Conservation (phyloP, 495 filamentous ascomycete species). For the Aspergillus wentii region DNA sequence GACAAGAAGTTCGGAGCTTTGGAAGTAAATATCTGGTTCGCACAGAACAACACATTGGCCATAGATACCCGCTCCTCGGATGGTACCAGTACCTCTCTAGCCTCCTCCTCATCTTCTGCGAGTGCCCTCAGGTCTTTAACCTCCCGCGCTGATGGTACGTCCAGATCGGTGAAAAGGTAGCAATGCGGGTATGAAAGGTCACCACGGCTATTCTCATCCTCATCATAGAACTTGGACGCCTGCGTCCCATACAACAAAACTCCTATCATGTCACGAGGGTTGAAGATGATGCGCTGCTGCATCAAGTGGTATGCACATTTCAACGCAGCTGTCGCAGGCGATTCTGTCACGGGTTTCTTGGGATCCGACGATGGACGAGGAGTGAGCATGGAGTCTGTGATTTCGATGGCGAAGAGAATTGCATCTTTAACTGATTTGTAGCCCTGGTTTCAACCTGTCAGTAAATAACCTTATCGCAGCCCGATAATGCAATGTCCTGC, state of each 20-base stretch:
- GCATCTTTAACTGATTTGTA: constrained; percentile 95
- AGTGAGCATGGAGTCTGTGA: constrained; percentile 84
- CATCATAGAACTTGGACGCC: constrained; percentile 73
- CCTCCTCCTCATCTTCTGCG: constrained; percentile 69
- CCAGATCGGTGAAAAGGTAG: constrained; percentile 86
- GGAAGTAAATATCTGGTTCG: constrained; percentile 94
- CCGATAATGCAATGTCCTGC: constrained; percentile 11
- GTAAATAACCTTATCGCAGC: constrained; percentile 5
- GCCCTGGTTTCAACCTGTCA: constrained; percentile 48
- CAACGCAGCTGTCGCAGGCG: constrained; percentile 72
- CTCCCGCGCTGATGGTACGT: constrained; percentile 79
- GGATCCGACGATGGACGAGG: constrained; percentile 56
- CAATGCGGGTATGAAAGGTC: constrained; percentile 79
- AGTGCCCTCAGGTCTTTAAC: constrained; percentile 73
- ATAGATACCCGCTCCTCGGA: constrained; percentile 69
- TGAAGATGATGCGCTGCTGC: constrained; percentile 96
- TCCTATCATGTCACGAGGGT: constrained; percentile 96
- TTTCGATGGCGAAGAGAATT: constrained; percentile 90
- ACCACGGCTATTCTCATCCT: constrained; percentile 54
- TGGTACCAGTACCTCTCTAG: constrained; percentile 58
- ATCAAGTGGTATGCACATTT: constrained; percentile 94
- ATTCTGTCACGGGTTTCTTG: constrained; percentile 70
- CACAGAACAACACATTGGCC: constrained; percentile 89
- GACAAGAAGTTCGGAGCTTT: constrained; percentile 93
- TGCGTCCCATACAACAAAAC: constrained; percentile 91